Evolutionary conservation across 768 basidiomycete genomes (phyloP), one percentile per base, ranked within the genome.

Genomic region (Boletus subparvulus): DNA sequence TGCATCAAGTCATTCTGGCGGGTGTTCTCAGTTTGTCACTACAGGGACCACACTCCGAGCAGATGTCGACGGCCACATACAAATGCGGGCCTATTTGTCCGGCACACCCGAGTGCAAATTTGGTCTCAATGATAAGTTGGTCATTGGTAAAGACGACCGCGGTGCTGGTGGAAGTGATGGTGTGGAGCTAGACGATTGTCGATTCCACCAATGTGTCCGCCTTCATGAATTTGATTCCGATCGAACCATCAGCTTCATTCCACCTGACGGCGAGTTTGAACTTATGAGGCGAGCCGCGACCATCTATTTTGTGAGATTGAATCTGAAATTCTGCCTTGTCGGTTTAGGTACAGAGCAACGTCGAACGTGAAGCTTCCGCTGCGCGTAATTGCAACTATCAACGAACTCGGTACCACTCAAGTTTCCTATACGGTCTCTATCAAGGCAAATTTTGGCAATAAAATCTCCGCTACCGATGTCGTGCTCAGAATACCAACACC

Each of bases 71-170:
- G 96, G 96, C 0, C 95, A 98, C 62, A 96, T 99, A 63, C 83
- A 94, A 69, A 98, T 99, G 96, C 85, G 96, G 12, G 96, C 96
- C 7, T 99, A 98, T 71, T 80, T 99, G 30, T 88, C 93, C 30
- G 97, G 97, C 14, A 96, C 92, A 14, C 97, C 97, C 0, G 97
- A 99, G 67, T 98, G 97, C 81, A 98, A 98, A 72, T 98, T 99
- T 62, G 97, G 97, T 13, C 78, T 99, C 60, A 99, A 99, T 66
- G 97, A 98, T 75, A 98, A 98, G 74, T 83, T 98, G 24, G 94
- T 98, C 24, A 89, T 98, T 47, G 94, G 97, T 79, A 94, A 94
- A 77, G 73, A 64, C 16, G 81, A 83, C 54, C 78, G 79, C 54
- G 81, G 83, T 21, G 78, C 79, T 21, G 78, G 83, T 50, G 65